These are phyloP conservation scores for Immersiella caudata DNA, from an alignment of 495 filamentous ascomycete species.

Conservation along the genomic window DNA sequence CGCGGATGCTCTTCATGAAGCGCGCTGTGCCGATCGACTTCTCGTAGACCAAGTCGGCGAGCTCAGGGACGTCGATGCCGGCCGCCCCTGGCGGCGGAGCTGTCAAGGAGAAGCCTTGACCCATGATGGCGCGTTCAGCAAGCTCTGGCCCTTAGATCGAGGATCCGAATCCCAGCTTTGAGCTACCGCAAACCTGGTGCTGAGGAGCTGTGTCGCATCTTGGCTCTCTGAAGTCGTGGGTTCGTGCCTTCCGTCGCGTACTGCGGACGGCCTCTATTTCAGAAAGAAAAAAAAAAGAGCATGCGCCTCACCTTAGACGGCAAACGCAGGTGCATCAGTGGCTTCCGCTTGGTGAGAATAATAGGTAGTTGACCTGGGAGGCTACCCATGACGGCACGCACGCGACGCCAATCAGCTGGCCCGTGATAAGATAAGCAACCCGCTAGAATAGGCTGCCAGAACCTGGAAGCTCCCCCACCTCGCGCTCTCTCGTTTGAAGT, in stretches of 20 bases:
- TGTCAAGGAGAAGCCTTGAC: constrained; percentile 92
- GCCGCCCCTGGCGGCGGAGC: constrained; percentile 87
- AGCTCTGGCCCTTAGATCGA: constrained; percentile 8
- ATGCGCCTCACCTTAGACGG: neutral
- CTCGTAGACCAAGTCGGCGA: constrained; percentile 87
- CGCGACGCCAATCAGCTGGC: constrained; percentile 17
- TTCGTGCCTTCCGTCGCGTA: neutral
- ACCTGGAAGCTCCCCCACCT: too few species aligned
- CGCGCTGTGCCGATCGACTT: constrained; percentile 89
- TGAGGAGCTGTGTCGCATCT: constrained; percentile 1
- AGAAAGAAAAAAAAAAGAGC: neutral
- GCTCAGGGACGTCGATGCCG: constrained; percentile 90
- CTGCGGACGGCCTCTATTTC: neutral
- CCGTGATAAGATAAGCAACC: constrained; percentile 17
- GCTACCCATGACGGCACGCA: constrained; percentile 2
- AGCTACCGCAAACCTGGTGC: constrained; percentile 26
- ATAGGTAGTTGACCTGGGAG: constrained; percentile 1
- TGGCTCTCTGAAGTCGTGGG: neutral
- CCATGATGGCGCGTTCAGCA: constrained; percentile 62
- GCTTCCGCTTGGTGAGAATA: neutral
- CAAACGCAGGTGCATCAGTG: neutral
- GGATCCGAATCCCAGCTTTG: constrained; percentile 2
- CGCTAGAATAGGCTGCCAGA: neutral
- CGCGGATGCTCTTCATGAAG: constrained; percentile 96
- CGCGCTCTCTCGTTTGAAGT: too few species aligned